phyloP scores from a whole-genome alignment of 345 rosid species.

The Populus alba region DNA sequence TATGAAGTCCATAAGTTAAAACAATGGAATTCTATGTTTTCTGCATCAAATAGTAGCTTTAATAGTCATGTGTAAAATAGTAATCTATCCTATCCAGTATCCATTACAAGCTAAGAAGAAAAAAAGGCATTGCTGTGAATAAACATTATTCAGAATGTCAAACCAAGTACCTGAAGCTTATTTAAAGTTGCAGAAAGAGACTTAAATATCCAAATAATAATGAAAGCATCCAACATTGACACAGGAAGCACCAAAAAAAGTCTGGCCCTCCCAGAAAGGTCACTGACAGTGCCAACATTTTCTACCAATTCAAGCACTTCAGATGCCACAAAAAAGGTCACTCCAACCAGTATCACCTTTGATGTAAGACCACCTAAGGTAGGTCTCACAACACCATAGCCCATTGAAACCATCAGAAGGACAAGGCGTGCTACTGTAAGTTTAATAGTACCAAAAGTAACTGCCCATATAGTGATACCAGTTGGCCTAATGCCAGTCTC shows the following conservation, averaged over 20 bases:
- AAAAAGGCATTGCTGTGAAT: not conserved
- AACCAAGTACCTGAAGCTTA: constrained; percentile 73
- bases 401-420: constrained; percentile 90
- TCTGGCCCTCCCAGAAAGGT: constrained; percentile 88
- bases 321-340: constrained; percentile 80
- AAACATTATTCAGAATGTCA: constrained; percentile 9
- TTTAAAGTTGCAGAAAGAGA: constrained; percentile 86
- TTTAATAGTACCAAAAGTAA: constrained; percentile 73
- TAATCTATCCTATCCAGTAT: not conserved
- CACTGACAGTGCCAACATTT: constrained; percentile 87
- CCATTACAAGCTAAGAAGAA: not conserved
- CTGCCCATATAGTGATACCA: constrained; percentile 91
- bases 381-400: constrained; percentile 97
- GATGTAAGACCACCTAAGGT: constrained; percentile 88
- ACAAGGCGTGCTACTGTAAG: constrained; percentile 73
- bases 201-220: constrained; percentile 90
- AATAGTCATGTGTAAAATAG: not conserved
- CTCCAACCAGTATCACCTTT: constrained; percentile 86
- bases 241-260: constrained; percentile 80
- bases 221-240: constrained; percentile 87
- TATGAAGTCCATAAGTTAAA: not conserved
- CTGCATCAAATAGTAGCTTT: not conserved
- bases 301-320: constrained; percentile 89
- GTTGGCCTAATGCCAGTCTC: constrained; percentile 83
- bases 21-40: not conserved